Evolutionary conservation across 495 filamentous ascomycete species (phyloP).

Genomic region (Penicillium cataractarum): DNA sequence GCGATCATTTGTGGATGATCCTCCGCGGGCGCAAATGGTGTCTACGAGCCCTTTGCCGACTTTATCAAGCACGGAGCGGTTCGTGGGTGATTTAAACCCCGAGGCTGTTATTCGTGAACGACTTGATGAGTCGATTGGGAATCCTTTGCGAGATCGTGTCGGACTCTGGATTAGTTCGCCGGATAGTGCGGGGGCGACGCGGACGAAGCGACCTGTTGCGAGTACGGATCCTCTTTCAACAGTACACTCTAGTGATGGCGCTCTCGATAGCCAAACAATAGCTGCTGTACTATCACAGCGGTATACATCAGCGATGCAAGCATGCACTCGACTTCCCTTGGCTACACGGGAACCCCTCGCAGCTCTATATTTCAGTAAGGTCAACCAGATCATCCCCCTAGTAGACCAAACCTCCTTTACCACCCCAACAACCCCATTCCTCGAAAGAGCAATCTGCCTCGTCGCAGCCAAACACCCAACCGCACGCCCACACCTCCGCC

Average conservation of each 20-base stretch:
- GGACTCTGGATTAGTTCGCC: slow-evolving; percentile 51
- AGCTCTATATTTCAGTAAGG: slow-evolving; percentile 37
- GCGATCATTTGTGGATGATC: neutral
- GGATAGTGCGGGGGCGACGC: slow-evolving; percentile 12
- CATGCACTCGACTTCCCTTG: slow-evolving; percentile 34
- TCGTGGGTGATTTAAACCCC: slow-evolving; percentile 54
- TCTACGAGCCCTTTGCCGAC: slow-evolving; percentile 16
- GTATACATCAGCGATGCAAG: slow-evolving; percentile 33
- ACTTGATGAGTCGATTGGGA: slow-evolving; percentile 33
- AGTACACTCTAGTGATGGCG: neutral
- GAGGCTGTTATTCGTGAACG: slow-evolving; percentile 50
- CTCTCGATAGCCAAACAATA: slow-evolving; percentile 22
- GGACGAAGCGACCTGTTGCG: slow-evolving; percentile 1
- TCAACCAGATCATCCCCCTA: slow-evolving; percentile 43
- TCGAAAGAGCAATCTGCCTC: slow-evolving; percentile 50
- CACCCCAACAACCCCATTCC: slow-evolving; percentile 18
- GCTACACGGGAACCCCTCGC: slow-evolving; percentile 32
- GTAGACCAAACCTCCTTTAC: slow-evolving; percentile 37
- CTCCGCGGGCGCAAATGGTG: slow-evolving; percentile 9
- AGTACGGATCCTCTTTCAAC: slow-evolving; percentile 7
- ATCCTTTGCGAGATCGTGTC: slow-evolving; percentile 42
- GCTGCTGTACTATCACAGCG: slow-evolving; percentile 34
- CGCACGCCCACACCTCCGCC: slow-evolving; percentile 36
- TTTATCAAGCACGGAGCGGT: slow-evolving; percentile 37
- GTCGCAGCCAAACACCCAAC: slow-evolving; percentile 48